These are phyloP conservation scores for Panellus pusillus DNA, from an alignment of 768 basidiomycete genomes.

Conservation along the genomic window DNA sequence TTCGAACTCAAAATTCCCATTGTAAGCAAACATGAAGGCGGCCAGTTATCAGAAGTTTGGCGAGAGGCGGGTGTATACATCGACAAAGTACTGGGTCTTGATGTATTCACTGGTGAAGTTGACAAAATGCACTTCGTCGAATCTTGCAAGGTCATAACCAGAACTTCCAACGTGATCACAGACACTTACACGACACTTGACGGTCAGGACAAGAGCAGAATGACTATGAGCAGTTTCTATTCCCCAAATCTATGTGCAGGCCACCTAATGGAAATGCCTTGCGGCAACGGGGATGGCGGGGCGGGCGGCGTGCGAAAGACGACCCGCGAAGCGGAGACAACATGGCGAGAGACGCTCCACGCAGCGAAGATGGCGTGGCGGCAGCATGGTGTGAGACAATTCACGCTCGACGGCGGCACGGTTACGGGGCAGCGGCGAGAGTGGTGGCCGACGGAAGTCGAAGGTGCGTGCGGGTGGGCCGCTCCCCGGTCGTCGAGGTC, in stretches of 20 bases:
- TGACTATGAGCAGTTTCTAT: conserved; percentile 66
- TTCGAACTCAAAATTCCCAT: conserved; percentile 96
- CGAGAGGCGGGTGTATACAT: conserved; percentile 97
- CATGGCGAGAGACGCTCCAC: too few relatives aligned
- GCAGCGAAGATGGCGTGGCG: too few relatives aligned
- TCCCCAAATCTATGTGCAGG: conserved; percentile 68
- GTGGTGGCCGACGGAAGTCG: too few relatives aligned
- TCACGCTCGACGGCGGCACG: too few relatives aligned
- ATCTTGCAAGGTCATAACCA: conserved; percentile 46
- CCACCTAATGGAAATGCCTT: conserved; percentile 56
- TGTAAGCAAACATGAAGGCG: conserved; percentile 82
- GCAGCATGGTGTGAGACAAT: too few relatives aligned
- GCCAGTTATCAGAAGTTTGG: conserved; percentile 93
- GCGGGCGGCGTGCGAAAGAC: too few relatives aligned
- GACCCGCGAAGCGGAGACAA: too few relatives aligned
- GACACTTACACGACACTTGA: conserved; percentile 85
- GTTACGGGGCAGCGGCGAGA: too few relatives aligned
- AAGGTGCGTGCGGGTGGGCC: too few relatives aligned
- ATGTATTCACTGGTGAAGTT: conserved; percentile 96
- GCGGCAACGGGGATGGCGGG: too few relatives aligned
- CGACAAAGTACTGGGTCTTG: conserved; percentile 87
- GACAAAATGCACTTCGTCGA: conserved; percentile 98
- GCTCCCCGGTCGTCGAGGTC: too few relatives aligned
- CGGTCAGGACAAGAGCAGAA: conserved; percentile 78
- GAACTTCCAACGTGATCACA: conserved; percentile 5